phyloP scores from a whole-genome alignment of 2,329 filamentous ascomycete species.

The Fusarium proliferatum region DNA sequence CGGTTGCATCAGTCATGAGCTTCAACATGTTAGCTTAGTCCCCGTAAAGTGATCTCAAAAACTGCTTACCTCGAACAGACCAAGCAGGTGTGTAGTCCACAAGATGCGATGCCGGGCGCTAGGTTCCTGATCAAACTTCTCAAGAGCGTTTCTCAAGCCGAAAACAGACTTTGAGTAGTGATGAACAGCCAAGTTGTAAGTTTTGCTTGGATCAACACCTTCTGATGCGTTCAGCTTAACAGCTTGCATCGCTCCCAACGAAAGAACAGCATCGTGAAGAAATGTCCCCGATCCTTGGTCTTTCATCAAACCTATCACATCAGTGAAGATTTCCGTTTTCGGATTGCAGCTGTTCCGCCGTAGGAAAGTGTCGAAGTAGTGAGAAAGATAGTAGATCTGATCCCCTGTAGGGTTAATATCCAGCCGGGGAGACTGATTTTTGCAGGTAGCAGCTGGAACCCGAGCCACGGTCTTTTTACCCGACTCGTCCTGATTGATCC shows the following conservation, averaged over 20 bases:
- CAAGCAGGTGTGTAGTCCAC: conserved; percentile 50
- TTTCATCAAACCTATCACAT: conserved; percentile 41
- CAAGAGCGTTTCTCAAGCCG: conserved; percentile 38
- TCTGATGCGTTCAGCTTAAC: conserved; percentile 25
- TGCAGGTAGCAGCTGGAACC: accelerated
- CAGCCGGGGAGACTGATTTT: not conserved
- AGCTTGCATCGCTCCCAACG: conserved; percentile 48
- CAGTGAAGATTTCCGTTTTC: not conserved
- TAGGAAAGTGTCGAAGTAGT: conserved; percentile 48
- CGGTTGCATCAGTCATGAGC: conserved; percentile 49
- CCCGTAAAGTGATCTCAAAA: too few species aligned
- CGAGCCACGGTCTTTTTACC: not conserved
- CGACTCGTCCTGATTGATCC: conserved; percentile 35
- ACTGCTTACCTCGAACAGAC: conserved; percentile 48
- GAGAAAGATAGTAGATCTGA: conserved; percentile 36
- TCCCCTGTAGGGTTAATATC: conserved; percentile 15
- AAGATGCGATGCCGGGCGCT: conserved; percentile 35
- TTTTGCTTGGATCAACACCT: not conserved
- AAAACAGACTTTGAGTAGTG: conserved; percentile 45
- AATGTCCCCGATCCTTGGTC: conserved; percentile 22
- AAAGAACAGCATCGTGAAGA: conserved; percentile 46
- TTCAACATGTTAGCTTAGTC: not conserved
- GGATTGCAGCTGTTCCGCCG: conserved; percentile 45
- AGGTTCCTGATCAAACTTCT: not conserved
- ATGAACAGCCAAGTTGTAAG: conserved; percentile 26